Base-by-base conservation (phyloP, 768 basidiomycete species). In the Pholiota molesta region DNA sequence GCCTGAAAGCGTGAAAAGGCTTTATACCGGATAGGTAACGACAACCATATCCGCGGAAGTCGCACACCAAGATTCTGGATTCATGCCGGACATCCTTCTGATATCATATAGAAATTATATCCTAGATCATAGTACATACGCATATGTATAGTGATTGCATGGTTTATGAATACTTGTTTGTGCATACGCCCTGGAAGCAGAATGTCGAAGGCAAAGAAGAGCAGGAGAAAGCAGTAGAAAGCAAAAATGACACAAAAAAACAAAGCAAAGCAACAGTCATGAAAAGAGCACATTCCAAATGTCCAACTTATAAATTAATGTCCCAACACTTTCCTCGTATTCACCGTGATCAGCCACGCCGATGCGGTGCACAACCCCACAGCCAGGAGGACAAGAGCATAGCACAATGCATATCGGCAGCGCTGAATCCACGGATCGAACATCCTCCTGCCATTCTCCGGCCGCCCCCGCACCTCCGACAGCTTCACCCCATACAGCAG, bases 371-470 rank as follows among this genome's bases (percentile, higher is more conserved):
- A 77, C 16, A 80, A 71, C 60, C 78, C 79, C 57, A 76, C 64
- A 10, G 77, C 77, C 29, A 79, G 66, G 17, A 84, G 69, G 56
- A 86, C 64, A 61, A 89, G 65, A 21, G 81, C 73, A 65, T 79
- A 83, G 44, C 89, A 79, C 64, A 87, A 80, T 4, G 82, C 87
- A 83, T 81, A 78, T 79, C 74, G 65, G 77, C 77, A 74, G 75
- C 89, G 70, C 80, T 89, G 76, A 71, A 80, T 75, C 86, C 84
- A 76, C 69, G 89, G 69, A 80, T 91, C 75, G 77, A 82, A 75
- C 83, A 83, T 79, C 62, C 80, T 73, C 57, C 80, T 67, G 39
- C 75, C 73, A 16, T 75, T 76, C 62, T 84, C 82, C 16, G 77
- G 75, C 23, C 79, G 72, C 2, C 81, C 81, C 7, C 79, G 71